Evolutionary conservation across 345 rosid genomes (phyloP), one percentile per base, ranked within the genome.

Genomic region (Pseudoturritis turrita): DNA sequence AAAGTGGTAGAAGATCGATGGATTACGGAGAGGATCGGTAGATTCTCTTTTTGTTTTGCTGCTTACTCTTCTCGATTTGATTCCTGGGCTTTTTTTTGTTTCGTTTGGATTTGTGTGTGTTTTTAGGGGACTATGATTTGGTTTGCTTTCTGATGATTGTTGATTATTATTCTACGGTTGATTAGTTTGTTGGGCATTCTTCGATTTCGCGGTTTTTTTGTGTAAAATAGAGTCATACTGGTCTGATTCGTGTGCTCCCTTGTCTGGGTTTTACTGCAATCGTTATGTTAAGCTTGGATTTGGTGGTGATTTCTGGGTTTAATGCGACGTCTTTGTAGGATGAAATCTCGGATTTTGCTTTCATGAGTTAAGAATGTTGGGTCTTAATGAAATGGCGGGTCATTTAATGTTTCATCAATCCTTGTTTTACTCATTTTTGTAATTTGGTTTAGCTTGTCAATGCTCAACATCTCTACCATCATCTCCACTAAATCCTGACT

Each of bases 1-100:
- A 26, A 3, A 22, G 65, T 14, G 28, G 53, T 10, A 57, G 54
- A 71, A 61, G 71, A 59, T 74, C 44, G 72, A 81, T 83, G 87
- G 83, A 79, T 68, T 79, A 79, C 76, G 74, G 60, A 51, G 71
- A 68, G 14, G 76, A 68, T 76, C 62, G 68, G 87, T 83, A 81
- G 47, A 58, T 67, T 40, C 43, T 62, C 26, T 8, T 6, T n/a
- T 63, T 0, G 0, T 29, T 43, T 60, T 70, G 21, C 53, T 65
- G 9, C 10, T 63, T 65, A 17, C 51, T 71, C 17, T 33, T 62
- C 43, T 71, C 21, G 69, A 67, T 66, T 53, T 63, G 62, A 4
- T 51, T 3, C 6, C 0, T 33, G 28, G 12, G 11, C 44, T 43
- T 62, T 26, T 10, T 7, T 14, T 19, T 18, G 0, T 21, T 25